A percentile compares a stretch with the other conserved stretches of the same genome.
Evolutionary conservation across 139 green algal species (phyloP).

Genomic region (Nannochloris sp.): DNA sequence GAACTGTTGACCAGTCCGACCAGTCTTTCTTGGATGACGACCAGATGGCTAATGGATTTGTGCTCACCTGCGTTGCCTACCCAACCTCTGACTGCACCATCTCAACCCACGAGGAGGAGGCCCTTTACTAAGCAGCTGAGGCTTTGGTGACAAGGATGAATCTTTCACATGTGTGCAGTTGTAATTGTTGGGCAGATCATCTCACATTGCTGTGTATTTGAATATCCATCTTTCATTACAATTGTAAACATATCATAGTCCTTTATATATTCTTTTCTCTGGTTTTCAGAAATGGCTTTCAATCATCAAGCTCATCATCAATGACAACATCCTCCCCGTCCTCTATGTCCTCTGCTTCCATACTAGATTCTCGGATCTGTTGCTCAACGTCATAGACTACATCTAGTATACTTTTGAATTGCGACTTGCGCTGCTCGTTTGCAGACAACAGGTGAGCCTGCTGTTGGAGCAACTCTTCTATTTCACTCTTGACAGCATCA

Average conservation of each 20-base stretch:
- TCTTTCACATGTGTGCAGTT: neutral
- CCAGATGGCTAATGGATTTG: conserved; percentile 72
- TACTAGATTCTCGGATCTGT: neutral
- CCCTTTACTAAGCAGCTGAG: conserved; percentile 48
- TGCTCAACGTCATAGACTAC: neutral
- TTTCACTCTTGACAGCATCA: conserved; percentile 15
- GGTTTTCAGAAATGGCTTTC: too few species aligned
- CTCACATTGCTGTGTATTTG: neutral
- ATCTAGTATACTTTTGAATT: conserved; percentile 15
- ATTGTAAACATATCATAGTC: neutral
- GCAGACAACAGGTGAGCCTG: conserved; percentile 1
- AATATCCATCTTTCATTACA: neutral
- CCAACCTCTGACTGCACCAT: conserved; percentile 69
- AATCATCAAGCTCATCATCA: too few species aligned
- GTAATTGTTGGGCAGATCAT: neutral
- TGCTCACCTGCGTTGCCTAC: conserved; percentile 84
- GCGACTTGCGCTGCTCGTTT: conserved; percentile 11
- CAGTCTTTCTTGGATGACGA: conserved; percentile 81
- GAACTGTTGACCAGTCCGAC: conserved; percentile 73
- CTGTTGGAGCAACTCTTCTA: conserved; percentile 22
- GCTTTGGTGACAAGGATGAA: neutral
- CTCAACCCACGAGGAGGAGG: conserved; percentile 70
- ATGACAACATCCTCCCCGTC: too few species aligned
- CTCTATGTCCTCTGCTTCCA: too few species aligned
- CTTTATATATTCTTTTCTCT: neutral